Conservation (phyloP, 495 filamentous ascomycete genomes). For the Xylaria castorea region DNA sequence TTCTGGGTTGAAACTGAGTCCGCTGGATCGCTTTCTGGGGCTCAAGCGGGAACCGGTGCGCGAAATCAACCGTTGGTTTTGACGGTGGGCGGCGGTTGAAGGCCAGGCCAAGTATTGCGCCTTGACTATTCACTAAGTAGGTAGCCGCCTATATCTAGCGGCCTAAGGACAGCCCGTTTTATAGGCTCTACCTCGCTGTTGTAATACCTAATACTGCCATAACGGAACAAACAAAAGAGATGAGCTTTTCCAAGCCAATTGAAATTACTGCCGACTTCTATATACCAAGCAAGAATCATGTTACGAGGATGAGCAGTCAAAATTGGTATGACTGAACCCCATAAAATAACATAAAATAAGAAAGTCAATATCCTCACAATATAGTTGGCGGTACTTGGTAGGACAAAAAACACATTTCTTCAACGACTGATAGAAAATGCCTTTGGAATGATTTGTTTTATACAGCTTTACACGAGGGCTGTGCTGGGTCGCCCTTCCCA, state of each 20-base stretch:
- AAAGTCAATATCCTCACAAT: not conserved
- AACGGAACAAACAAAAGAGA: not conserved
- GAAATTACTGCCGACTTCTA: not conserved
- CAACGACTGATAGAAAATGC: constrained; percentile 22
- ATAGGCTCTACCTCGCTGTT: constrained; percentile 1
- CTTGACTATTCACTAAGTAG: not conserved
- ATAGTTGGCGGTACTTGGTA: not conserved
- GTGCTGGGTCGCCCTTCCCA: constrained; percentile 20
- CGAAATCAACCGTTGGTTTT: not conserved
- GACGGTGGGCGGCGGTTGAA: not conserved
- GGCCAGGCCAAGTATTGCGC: not conserved
- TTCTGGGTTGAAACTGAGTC: not conserved
- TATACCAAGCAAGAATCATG: not conserved
- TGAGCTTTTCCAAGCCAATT: not conserved
- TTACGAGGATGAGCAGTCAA: not conserved
- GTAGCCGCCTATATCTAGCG: not conserved
- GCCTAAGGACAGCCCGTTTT: not conserved
- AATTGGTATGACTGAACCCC: not conserved
- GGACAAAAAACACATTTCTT: not conserved
- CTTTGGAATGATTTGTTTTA: constrained; percentile 34
- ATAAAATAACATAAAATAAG: not conserved
- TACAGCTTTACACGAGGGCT: constrained; percentile 42
- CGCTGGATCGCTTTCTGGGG: not conserved
- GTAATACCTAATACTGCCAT: not conserved
- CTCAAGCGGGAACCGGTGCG: not conserved